A percentile compares a stretch with the other conserved stretches of the same genome.
Evolutionary conservation across 1,284 basidiomycete species (phyloP).

Genomic region (Ustilago loliicola): DNA sequence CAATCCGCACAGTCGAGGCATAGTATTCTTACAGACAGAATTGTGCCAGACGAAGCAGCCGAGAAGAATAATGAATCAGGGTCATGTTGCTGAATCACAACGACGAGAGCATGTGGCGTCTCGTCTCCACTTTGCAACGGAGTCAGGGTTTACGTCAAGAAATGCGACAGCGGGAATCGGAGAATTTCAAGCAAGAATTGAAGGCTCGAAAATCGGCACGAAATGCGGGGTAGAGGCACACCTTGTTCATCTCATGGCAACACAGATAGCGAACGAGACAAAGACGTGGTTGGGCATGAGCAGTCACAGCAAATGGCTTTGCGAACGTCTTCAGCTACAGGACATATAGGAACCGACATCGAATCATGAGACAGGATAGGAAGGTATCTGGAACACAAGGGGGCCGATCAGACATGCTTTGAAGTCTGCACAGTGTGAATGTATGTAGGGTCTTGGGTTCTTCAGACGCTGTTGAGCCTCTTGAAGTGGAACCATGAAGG

Average conservation of each 20-base stretch:
- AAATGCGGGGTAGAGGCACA: slow-evolving; percentile 1
- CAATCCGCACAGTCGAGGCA: background rate
- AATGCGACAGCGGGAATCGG: background rate
- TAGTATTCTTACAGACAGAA: no score
- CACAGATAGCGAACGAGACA: no score
- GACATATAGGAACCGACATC: no score
- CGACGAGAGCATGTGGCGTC: background rate
- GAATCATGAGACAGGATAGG: no score
- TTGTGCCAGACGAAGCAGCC: background rate
- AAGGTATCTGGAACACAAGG: no score
- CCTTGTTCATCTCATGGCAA: background rate
- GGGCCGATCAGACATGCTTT: background rate
- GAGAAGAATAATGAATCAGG: slow-evolving; percentile 11
- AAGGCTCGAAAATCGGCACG: slow-evolving; percentile 4
- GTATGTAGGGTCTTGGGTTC: background rate
- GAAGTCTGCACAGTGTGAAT: background rate
- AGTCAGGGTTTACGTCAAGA: slow-evolving; percentile 1
- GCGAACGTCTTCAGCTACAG: background rate
- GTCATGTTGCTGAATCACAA: slow-evolving; percentile 8
- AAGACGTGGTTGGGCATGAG: no score
- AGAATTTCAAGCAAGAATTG: background rate
- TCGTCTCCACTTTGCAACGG: background rate
- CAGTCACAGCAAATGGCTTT: background rate
- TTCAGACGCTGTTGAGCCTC: slow-evolving; percentile 43
- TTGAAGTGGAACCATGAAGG: slow-evolving; percentile 54